phyloP scores from a whole-genome alignment of 345 rosid genomes.

The Geranium brycei region DNA sequence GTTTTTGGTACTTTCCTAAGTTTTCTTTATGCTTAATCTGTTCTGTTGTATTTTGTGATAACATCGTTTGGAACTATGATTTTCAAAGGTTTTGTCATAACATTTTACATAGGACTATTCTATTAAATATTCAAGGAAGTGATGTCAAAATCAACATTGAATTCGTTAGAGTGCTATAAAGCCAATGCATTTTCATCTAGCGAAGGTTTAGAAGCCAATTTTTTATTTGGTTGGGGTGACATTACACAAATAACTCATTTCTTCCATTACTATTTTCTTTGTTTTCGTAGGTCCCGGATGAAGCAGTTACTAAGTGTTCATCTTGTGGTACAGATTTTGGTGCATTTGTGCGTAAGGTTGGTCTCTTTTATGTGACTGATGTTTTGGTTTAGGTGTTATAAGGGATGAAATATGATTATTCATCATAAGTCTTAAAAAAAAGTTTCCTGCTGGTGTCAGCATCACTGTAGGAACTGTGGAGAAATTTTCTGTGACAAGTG shows the following conservation, averaged over 20 bases:
- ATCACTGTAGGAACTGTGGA: constrained; percentile 98
- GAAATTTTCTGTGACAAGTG: constrained; percentile 99
- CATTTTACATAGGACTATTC: background rate
- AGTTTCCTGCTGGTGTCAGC: constrained; percentile 46
- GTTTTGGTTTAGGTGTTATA: constrained; percentile 2
- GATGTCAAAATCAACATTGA: background rate
- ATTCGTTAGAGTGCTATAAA: background rate
- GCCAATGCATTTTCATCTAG: background rate
- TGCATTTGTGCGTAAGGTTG: constrained; percentile 77
- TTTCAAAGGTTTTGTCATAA: background rate
- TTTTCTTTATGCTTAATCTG: background rate
- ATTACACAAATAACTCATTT: background rate
- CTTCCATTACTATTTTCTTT: constrained; percentile 3
- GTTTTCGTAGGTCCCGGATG: constrained; percentile 70
- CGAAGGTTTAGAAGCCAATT: background rate
- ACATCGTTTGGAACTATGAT: background rate
- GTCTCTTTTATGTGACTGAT: background rate
- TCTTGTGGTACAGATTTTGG: constrained; percentile 80
- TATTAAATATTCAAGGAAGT: background rate
- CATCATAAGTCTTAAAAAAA: constrained; percentile 1
- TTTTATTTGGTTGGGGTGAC: no score
- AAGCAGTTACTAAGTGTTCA: constrained; percentile 75
- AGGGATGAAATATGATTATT: background rate
- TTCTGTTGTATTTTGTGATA: background rate
- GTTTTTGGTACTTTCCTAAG: background rate